Evolutionary conservation across 2,329 filamentous ascomycete species (phyloP).

Genomic region (Fusarium zealandicum): DNA sequence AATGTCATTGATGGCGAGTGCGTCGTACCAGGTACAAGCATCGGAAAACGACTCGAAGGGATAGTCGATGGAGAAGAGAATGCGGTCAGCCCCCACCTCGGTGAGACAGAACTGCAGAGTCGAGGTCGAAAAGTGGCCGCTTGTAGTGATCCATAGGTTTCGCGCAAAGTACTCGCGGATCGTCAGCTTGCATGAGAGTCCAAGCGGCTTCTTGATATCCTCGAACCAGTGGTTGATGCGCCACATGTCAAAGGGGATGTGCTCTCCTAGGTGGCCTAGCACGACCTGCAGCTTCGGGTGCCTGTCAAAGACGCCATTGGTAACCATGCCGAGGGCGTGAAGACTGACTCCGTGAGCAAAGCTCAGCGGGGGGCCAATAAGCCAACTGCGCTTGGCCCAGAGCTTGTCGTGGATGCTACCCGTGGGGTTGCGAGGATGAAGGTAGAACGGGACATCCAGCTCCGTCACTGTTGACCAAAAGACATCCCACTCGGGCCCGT

Average conservation of each 20-base stretch:
- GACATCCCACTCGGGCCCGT: conserved; percentile 64
- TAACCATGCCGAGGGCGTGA: conserved; percentile 61
- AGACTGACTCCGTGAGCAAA: conserved; percentile 67
- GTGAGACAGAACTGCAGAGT: conserved; percentile 58
- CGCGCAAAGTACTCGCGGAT: conserved; percentile 60
- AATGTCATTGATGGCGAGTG: conserved; percentile 43
- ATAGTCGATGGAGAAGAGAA: conserved; percentile 62
- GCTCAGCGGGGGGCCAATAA: conserved; percentile 65
- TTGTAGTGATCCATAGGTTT: conserved; percentile 65
- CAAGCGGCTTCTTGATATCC: conserved; percentile 60
- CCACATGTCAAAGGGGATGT: conserved; percentile 58
- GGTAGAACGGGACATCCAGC: conserved; percentile 69
- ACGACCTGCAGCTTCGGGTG: conserved; percentile 55
- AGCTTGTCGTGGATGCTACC: conserved; percentile 64
- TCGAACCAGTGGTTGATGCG: conserved; percentile 64
- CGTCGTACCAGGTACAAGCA: conserved; percentile 53
- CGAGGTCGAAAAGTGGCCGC: conserved; percentile 62
- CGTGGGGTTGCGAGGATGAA: conserved; percentile 67
- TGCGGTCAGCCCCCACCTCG: conserved; percentile 57
- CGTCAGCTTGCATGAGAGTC: conserved; percentile 56
- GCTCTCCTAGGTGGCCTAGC: conserved; percentile 58
- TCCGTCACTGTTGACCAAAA: conserved; percentile 67
- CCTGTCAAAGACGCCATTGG: conserved; percentile 59
- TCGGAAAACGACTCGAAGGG: conserved; percentile 58
- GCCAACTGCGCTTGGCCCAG: conserved; percentile 65